Evolutionary conservation across 345 rosid species (phyloP), one percentile per base, ranked within the genome.

Genomic region (Acer yangbiense): DNA sequence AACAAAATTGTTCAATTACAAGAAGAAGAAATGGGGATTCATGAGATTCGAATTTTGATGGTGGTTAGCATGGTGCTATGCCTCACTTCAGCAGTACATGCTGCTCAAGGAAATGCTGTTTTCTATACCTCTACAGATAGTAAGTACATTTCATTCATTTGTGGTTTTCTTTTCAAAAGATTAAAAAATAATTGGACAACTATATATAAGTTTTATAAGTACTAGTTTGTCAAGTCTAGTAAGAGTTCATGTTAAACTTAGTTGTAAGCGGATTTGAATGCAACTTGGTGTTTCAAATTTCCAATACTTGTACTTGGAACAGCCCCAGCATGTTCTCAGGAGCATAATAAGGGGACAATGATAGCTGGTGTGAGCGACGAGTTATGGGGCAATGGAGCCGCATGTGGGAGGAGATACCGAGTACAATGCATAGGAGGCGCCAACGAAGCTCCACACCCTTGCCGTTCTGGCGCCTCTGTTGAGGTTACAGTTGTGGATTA

Each of bases 311-410:
- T 71, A 9, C 14, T 17, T 21, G 16, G 54, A 27, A 11, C 81
- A 90, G 90, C 89, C 5, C 85, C 92, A 4, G 82, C 82, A 2
- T 88, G 94, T 82, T 77, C 72, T 21, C 60, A 68, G 17, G 16
- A 50, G 11, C 25, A 3, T 17, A 27, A 71, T 27, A 13, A 58
- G 6, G 94, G 89, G 57, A 52, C 12, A 13, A 79, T 86, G 86
- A 77, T 88, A 14, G 87, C 90, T 5, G 92, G 89, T 18, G 94
- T 87, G 61, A 86, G 89, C 52, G 88, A 83, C 69, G 64, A 41
- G 0, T 60, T 88, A 32, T 88, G 94, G 94, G 20, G 68, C 8
- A 81, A 82, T 21, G 81, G 92, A 46, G 68, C 17, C 35, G 86
- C 86, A 2, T 86, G 94, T 27, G 89, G 90, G 12, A 84, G 29